Percentiles rank a stretch among this genome's conserved stretches.
These are phyloP conservation scores for Calonectria hongkongensis DNA, from an alignment of 2,329 filamentous ascomycete genomes.

Conservation along the genomic window DNA sequence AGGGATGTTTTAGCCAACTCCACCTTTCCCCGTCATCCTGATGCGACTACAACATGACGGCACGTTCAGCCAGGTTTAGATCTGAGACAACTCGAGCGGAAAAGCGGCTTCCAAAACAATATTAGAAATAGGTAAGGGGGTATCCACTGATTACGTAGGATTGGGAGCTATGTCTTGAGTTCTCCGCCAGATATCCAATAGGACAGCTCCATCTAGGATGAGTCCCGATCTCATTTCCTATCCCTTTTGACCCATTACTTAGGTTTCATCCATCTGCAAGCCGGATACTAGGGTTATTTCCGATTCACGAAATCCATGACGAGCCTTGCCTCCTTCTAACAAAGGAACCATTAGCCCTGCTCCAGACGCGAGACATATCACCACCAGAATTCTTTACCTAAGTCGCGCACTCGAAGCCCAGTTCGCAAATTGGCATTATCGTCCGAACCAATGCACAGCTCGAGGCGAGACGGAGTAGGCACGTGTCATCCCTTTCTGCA, in stretches of 20 bases:
- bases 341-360: not conserved
- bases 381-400: not conserved
- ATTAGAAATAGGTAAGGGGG: not conserved
- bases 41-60: not conserved
- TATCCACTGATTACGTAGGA: too few relatives aligned
- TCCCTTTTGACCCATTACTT: not conserved
- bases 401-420: not conserved
- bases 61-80: not conserved
- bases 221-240: not conserved
- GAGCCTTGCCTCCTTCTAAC: not conserved
- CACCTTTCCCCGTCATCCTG: not conserved
- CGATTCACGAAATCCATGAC: not conserved
- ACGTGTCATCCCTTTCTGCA: too few relatives aligned
- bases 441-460: not conserved
- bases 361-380: not conserved
- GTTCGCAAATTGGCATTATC: not conserved
- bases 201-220: not conserved
- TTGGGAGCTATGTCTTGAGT: not conserved
- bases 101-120: not conserved
- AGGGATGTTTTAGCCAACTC: slow-evolving; percentile 7
- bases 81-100: not conserved
- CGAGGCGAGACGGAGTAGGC: not conserved
- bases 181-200: not conserved
- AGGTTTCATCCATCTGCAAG: slow-evolving; percentile 2
- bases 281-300: not conserved